Evolutionary conservation across 1,284 basidiomycete genomes (phyloP).

Genomic region (Fomitopsis betulina): DNA sequence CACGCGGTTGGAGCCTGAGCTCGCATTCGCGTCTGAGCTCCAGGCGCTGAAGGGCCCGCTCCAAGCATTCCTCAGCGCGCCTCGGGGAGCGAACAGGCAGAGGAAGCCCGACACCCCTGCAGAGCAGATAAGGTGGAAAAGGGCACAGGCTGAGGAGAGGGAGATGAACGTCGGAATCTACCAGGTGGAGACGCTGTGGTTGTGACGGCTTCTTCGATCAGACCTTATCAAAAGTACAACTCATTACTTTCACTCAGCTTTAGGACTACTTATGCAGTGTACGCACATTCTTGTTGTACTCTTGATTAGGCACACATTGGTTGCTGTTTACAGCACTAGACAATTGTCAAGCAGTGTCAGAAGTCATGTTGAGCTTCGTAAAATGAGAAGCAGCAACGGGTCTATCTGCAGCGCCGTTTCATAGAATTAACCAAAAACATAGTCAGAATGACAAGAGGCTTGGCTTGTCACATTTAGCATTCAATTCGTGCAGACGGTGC

Average conservation of each 20-base stretch:
- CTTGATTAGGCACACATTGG: no score
- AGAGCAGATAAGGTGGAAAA: slow-evolving; percentile 58
- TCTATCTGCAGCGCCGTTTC: no score
- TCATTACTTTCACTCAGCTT: neutral
- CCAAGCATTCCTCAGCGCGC: slow-evolving; percentile 48
- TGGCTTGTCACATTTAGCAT: no score
- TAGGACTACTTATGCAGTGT: neutral
- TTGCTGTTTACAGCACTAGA: no score
- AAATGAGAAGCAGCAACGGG: no score
- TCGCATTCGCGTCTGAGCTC: slow-evolving; percentile 41
- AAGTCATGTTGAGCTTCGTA: no score
- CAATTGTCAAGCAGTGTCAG: no score
- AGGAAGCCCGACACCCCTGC: slow-evolving; percentile 30
- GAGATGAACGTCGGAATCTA: slow-evolving; percentile 58
- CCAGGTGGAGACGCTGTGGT: slow-evolving; percentile 62
- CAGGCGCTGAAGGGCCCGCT: slow-evolving; percentile 55
- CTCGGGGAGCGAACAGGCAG: slow-evolving; percentile 34
- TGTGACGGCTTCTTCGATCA: slow-evolving; percentile 30
- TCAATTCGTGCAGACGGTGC: no score
- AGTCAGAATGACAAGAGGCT: no score
- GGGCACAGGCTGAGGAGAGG: slow-evolving; percentile 45
- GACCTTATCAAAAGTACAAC: neutral
- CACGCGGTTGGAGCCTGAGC: slow-evolving; percentile 48
- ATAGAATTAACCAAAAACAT: no score
- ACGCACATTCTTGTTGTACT: neutral